Base-by-base conservation (phyloP, 768 basidiomycete genomes). In the Lyophyllum semitale region DNA sequence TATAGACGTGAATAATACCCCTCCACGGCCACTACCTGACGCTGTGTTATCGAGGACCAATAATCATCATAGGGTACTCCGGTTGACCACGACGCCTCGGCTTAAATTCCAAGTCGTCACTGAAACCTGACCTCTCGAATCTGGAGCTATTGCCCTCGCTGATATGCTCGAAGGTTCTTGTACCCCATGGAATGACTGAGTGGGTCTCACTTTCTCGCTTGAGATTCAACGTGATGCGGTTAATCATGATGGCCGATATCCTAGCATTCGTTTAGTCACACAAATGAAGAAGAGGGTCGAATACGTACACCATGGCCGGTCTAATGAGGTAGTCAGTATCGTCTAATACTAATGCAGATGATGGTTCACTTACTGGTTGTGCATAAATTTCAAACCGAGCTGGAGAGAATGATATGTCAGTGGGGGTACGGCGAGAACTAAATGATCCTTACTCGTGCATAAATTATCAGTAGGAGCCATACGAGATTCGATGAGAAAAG, bases 401-500 rank as follows among this genome's bases (percentile, higher is more conserved):
- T 37, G 15, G 4, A 37, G 17, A 37, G 8, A 3, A 30, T 30
- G 29, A 6, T 30, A 30, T 30, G 11, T 30, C 29, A 30, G 35
- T 37, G 35, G 15, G 4, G 17, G 17, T 17, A 37, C 15, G 4
- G 35, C 6, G 17, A 4, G 17, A 13, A 37, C 4, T 37, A 37
- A 8, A 4, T 37, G 17, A n/a, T 29, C 15, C 55, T 41, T 27
- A 60, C 60, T 4, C 51, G 61, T 40, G 55, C 60, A 23, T 62
- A 33, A 7, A 62, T 33, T 0, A 53, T n/a, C 15, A 61, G 53
- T 3, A 62, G 53, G 17, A 62, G 58, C 60, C 60, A 64, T 2
- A 59, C 41, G 27, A 62, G 54, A 41, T 64, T 64, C 13, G 60
- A 62, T 0, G 63, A 62, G 23, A 64, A 64, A 11, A 64, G 53